A percentile compares a stretch with the other conserved stretches of the same genome.
Conservation (phyloP, 306 rosid species). For the Quercus agrifolia region DNA sequence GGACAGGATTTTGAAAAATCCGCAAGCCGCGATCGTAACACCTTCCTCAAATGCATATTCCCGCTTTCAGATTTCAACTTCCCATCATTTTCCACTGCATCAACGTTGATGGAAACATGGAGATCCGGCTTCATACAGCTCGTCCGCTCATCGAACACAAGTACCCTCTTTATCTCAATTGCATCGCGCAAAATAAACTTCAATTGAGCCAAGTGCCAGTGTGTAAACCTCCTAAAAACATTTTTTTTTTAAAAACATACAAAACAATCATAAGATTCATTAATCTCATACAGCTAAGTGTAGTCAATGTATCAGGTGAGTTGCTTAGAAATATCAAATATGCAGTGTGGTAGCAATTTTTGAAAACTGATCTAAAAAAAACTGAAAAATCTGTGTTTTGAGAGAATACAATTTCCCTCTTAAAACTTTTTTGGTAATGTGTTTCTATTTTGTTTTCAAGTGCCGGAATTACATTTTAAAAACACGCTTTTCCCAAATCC, state of each 20-base stretch:
- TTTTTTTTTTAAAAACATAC: not conserved
- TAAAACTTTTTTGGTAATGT: too few species aligned
- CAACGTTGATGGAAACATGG: conserved; percentile 41
- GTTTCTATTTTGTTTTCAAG: too few species aligned
- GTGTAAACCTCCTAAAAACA: conserved; percentile 71
- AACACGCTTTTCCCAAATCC: not conserved
- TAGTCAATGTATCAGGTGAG: not conserved
- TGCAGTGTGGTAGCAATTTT: too few species aligned
- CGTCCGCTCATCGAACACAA: conserved; percentile 46
- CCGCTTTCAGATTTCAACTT: conserved; percentile 23
- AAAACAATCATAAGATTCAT: conserved; percentile 1
- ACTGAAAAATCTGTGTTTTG: too few species aligned
- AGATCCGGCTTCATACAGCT: conserved; percentile 77
- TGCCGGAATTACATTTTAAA: too few species aligned
- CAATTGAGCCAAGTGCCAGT: conserved; percentile 68
- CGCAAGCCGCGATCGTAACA: conserved; percentile 40
- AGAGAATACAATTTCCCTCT: too few species aligned
- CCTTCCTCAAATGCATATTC: conserved; percentile 37
- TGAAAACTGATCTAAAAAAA: too few species aligned
- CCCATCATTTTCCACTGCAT: conserved; percentile 31
- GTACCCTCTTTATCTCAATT: conserved; percentile 45
- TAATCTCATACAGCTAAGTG: not conserved
- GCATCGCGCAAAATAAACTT: conserved; percentile 72
- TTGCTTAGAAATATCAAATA: too few species aligned
- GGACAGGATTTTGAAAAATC: conserved; percentile 56